A percentile compares a stretch with the other conserved stretches of the same genome.
Conservation (phyloP, 2,329 filamentous ascomycete species). For the Aspergillus fumigatus region DNA sequence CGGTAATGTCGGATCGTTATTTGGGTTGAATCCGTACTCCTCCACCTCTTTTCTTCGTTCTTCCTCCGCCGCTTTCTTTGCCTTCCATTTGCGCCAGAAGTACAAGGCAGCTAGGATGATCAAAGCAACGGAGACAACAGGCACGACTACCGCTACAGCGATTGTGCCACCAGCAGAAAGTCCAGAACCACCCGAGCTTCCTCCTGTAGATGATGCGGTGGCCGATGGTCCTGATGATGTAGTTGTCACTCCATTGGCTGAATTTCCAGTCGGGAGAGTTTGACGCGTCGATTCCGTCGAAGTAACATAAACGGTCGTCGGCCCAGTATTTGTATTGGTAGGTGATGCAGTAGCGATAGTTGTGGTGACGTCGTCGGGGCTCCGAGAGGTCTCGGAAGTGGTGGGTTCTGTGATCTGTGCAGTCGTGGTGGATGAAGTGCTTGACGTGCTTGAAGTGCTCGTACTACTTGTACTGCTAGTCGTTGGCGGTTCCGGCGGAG, state of each 20-base stretch:
- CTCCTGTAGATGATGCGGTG: slow-evolving; percentile 21
- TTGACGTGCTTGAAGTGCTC: slow-evolving; percentile 12
- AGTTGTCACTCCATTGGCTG: slow-evolving; percentile 21
- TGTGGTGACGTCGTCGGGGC: slow-evolving; percentile 12
- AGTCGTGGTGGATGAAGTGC: slow-evolving; percentile 8
- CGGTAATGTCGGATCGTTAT: slow-evolving; percentile 79
- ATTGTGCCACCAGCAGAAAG: slow-evolving; percentile 61
- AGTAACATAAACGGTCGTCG: slow-evolving; percentile 11
- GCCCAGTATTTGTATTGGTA: not conserved
- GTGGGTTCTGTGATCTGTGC: slow-evolving; percentile 6
- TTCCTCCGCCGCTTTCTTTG: slow-evolving; percentile 78
- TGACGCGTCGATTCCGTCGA: slow-evolving; percentile 7
- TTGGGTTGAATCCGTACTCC: slow-evolving; percentile 97
- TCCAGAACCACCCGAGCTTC: slow-evolving; percentile 26
- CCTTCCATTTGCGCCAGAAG: slow-evolving; percentile 85
- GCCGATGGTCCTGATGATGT: slow-evolving; percentile 23
- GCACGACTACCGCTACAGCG: slow-evolving; percentile 88
- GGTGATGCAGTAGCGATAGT: slow-evolving; percentile 12
- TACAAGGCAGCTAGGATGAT: slow-evolving; percentile 72
- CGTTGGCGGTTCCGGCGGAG: not conserved
- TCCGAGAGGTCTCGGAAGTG: slow-evolving; percentile 11
- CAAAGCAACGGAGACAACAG: slow-evolving; percentile 80
- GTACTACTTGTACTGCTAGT: slow-evolving; percentile 16
- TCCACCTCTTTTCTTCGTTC: slow-evolving; percentile 92
- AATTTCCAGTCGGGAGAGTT: slow-evolving; percentile 11